A percentile compares a stretch with the other conserved stretches of the same genome.
Evolutionary conservation across 2,329 filamentous ascomycete genomes (phyloP).

Genomic region (Lasiodiplodia theobromae): DNA sequence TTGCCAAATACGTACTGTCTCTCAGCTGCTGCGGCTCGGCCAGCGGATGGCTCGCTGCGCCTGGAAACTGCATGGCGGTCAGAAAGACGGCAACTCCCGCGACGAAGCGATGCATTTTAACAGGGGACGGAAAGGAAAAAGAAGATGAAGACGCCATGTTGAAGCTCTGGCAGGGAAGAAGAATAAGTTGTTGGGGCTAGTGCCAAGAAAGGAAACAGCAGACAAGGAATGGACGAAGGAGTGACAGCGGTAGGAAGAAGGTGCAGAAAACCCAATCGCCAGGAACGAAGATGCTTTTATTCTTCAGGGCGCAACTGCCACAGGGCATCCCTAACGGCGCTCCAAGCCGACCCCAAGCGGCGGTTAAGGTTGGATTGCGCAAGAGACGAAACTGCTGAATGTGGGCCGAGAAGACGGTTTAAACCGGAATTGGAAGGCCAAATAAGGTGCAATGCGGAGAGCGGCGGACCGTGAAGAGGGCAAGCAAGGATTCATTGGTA

Average conservation of each 20-base stretch:
- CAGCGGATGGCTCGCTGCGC: slow-evolving; percentile 11
- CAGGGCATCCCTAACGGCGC: background rate
- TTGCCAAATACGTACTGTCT: slow-evolving; percentile 27
- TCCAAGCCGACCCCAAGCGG: background rate
- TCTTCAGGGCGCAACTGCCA: background rate
- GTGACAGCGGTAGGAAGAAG: background rate
- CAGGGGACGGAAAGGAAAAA: background rate
- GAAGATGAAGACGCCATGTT: slow-evolving; percentile 9
- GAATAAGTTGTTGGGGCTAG: slow-evolving; percentile 9
- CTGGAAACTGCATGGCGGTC: slow-evolving; percentile 17
- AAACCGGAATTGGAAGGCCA: background rate
- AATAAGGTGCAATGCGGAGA: background rate
- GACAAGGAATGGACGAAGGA: slow-evolving; percentile 18
- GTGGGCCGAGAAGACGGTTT: background rate
- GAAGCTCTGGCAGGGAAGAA: background rate
- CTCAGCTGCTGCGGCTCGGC: background rate
- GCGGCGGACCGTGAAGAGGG: slow-evolving; percentile 13
- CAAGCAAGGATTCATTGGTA: slow-evolving; percentile 10
- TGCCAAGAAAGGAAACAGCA: slow-evolving; percentile 17
- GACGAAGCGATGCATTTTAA: slow-evolving; percentile 7
- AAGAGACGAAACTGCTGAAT: slow-evolving; percentile 4
- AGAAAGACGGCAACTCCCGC: slow-evolving; percentile 21
- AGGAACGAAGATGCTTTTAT: background rate
- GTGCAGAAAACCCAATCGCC: background rate
- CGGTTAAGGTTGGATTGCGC: slow-evolving; percentile 8